Conservation (phyloP, 148 eudicot species). For the Rhododendron henanense region DNA sequence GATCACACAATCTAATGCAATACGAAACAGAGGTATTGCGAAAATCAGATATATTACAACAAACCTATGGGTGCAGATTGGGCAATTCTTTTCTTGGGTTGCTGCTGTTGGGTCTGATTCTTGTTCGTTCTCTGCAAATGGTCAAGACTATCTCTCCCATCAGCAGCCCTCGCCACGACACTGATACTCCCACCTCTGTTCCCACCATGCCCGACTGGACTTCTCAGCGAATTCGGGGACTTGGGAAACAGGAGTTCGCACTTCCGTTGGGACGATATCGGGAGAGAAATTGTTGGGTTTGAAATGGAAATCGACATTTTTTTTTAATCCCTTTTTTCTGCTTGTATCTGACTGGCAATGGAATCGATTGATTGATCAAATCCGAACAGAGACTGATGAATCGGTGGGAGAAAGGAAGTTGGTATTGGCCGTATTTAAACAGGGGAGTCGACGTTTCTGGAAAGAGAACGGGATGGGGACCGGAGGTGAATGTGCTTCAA, state of each 20-base stretch:
- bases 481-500: not conserved
- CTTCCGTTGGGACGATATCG: constrained; percentile 22
- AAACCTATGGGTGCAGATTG: constrained; percentile 47
- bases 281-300: constrained; percentile 20
- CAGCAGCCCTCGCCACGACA: constrained; percentile 34
- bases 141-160: constrained; percentile 36
- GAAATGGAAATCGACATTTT: constrained; percentile 32
- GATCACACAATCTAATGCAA: not conserved
- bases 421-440: constrained; percentile 1
- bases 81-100: constrained; percentile 27
- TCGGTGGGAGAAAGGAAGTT: too few species aligned
- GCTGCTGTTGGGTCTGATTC: constrained; percentile 18
- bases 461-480: not conserved
- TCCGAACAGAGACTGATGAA: not conserved
- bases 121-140: constrained; percentile 38
- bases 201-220: not conserved
- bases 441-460: constrained; percentile 18
- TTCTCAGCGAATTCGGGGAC: not conserved
- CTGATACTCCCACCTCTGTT: not conserved
- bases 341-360: not conserved
- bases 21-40: not conserved
- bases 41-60: not conserved
- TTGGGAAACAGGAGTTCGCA: constrained; percentile 9
- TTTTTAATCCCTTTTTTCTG: not conserved
- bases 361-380: not conserved